A percentile compares a stretch with the other conserved stretches of the same genome.
phyloP scores from a whole-genome alignment of 202 grass and related monocot genomes.

The Bolboschoenoplectus hybrid region DNA sequence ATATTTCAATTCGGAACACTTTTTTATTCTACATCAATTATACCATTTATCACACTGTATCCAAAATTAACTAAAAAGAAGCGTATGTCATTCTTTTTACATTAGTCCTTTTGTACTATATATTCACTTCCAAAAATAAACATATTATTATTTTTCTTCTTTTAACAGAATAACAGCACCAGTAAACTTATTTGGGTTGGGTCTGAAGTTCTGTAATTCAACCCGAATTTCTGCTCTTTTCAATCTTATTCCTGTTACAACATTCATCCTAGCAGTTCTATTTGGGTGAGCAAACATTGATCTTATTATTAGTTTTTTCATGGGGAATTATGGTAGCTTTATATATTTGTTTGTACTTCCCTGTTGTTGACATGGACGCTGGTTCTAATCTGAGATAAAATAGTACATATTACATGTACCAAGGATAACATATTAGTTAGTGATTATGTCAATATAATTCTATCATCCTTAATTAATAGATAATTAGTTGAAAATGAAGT shows the following conservation, averaged over 20 bases:
- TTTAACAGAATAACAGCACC: conserved; percentile 49
- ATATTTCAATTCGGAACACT: no score
- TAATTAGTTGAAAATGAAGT: background rate
- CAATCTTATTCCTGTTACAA: conserved; percentile 63
- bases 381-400: no score
- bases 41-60: no score
- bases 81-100: no score
- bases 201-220: conserved; percentile 62
- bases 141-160: background rate
- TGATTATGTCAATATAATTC: background rate
- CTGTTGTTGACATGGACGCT: no score
- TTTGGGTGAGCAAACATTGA: conserved; percentile 47
- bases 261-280: conserved; percentile 60
- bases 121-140: background rate
- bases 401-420: background rate
- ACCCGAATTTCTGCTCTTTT: conserved; percentile 59
- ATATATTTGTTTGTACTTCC: background rate
- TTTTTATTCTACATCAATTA: no score
- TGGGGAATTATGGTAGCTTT: background rate
- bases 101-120: no score
- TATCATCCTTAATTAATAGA: background rate
- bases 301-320: background rate
- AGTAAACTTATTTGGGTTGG: conserved; percentile 48
- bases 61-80: no score
- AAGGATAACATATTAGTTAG: background rate